Evolutionary conservation across 1,284 basidiomycete species (phyloP), one percentile per base, ranked within the genome.

Genomic region (Ceratorhiza oryzae-sativae): DNA sequence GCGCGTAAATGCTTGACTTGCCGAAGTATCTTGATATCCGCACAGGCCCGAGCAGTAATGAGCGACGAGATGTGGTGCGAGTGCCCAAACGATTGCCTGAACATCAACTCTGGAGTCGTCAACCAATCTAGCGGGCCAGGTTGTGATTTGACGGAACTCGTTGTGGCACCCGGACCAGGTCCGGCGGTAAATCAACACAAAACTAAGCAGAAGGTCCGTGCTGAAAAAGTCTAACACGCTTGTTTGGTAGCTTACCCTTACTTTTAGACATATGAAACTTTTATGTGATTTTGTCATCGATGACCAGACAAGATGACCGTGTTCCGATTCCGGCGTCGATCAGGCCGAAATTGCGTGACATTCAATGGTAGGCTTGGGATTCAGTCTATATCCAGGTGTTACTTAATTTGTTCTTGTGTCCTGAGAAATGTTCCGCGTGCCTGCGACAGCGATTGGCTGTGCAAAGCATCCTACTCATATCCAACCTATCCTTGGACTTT

Each of bases 1-100:
- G 48, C 36, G 62, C 45, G 48, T 65, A 53, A 34, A 65, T 65
- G 25, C 48, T 65, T 18, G 20, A 32, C 62, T 49, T 65, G 62
- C 62, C 62, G 62, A 53, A n/a, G 25, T 45, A 23, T 65, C 62
- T 36, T 65, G 62, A 65, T 65, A 12, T 39, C 45, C 62, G 62
- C 32, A 53, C 30, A 65, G 62, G 25, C 46, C 27, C 20, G 62
- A 18, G 27, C 46, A 48, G 27, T 20, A 20, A 53, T 41, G 30
- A 5, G 41, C 45, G 18, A 34, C 30, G 15, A 20, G 46, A 63
- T 48, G 61, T 27, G 45, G 62, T 36, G 62, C 25, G 45, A 65
- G n/a, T 46, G 27, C 15, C 62, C 18, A 20, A 51, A n/a, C 25
- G 45, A 65, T 53, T 49, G 30, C 32, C 34, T 39, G 62, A 53